Evolutionary conservation across 2,329 filamentous ascomycete species (phyloP), one percentile per base, ranked within the genome.

Genomic region (Mycosphaerella sp.): DNA sequence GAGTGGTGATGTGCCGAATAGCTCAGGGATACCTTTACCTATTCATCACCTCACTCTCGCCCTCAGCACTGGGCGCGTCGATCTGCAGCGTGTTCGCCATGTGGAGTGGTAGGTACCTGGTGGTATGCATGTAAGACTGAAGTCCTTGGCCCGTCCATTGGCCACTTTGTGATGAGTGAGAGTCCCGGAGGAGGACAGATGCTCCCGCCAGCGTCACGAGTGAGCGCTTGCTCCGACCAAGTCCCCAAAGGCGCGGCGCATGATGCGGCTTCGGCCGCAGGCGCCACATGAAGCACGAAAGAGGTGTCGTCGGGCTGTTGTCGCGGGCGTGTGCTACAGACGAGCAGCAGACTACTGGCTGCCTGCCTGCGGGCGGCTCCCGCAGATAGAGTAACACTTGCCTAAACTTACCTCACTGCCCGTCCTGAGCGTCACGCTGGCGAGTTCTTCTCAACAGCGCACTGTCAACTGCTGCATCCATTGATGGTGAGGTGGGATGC

Each of bases 401-500:
- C 43, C 53, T 55, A 55, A 26, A 26, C 26, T 26, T 4, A 6
- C 26, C 26, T 29, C 26, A 29, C 26, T 52, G 51, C 48, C 44
- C 21, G 43, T 47, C 48, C 8, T 45, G 40, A 43, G 53, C 53
- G 53, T 51, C 36, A 55, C 53, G 53, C 53, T 55, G 31, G 29
- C 8, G 21, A 36, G 47, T 48, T 34, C 31, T 46, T 41, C 21
- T 21, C 21, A 21, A 21, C 21, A 21, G 21, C 21, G 21, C 21
- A 21, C 21, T 21, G 21, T 2, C 21, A 2, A 21, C 38, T 36
- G 32, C 38, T 23, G 32, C 26, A 29, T 29, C 5, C 3, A 23
- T 29, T 21, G 29, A 26, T 10, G 36, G 39, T 38, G 14, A 39
- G 34, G 21, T 14, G 40, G 48, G 38, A 14, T n/a, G 47, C 26